phyloP scores from a whole-genome alignment of 192 early-diverging fungal genomes.

The Lunasporangiospora selenospora region DNA sequence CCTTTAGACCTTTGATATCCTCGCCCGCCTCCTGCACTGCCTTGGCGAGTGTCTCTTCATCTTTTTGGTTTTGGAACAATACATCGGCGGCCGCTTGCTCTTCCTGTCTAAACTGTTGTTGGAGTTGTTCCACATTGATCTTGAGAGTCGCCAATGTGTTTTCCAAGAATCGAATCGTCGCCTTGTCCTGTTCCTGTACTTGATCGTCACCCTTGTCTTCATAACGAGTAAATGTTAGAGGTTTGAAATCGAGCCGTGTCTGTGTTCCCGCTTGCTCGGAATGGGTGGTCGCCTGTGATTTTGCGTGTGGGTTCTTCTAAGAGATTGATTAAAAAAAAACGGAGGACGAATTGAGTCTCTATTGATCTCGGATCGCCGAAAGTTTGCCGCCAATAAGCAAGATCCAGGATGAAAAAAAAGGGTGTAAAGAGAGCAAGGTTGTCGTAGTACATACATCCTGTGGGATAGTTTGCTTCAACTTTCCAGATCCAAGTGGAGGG shows the following conservation, averaged over 20 bases:
- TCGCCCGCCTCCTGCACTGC: not conserved
- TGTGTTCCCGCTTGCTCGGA: conserved; percentile 10
- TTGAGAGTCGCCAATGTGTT: conserved; percentile 2
- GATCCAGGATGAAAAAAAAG: too few relatives aligned
- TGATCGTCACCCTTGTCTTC: too few relatives aligned
- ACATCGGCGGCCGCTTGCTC: not conserved
- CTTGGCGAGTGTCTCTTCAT: conserved; percentile 3
- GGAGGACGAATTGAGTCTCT: too few relatives aligned
- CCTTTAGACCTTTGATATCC: not conserved
- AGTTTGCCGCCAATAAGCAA: too few relatives aligned
- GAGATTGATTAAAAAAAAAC: not conserved
- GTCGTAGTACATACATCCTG: conserved; percentile 6
- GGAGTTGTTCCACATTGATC: not conserved
- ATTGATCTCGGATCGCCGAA: too few relatives aligned
- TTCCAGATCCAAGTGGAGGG: conserved; percentile 17
- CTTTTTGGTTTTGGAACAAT: not conserved
- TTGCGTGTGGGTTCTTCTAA: conserved; percentile 14
- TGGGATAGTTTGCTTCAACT: not conserved
- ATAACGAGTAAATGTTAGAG: too few relatives aligned
- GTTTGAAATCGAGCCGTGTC: conserved; percentile 6
- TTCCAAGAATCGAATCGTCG: too few relatives aligned
- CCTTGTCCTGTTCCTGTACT: too few relatives aligned
- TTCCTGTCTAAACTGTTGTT: conserved; percentile 1
- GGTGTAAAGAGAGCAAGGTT: too few relatives aligned
- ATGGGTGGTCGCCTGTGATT: conserved; percentile 5